Evolutionary conservation across 768 basidiomycete genomes (phyloP), one percentile per base, ranked within the genome.

Genomic region (Suillus spraguei): DNA sequence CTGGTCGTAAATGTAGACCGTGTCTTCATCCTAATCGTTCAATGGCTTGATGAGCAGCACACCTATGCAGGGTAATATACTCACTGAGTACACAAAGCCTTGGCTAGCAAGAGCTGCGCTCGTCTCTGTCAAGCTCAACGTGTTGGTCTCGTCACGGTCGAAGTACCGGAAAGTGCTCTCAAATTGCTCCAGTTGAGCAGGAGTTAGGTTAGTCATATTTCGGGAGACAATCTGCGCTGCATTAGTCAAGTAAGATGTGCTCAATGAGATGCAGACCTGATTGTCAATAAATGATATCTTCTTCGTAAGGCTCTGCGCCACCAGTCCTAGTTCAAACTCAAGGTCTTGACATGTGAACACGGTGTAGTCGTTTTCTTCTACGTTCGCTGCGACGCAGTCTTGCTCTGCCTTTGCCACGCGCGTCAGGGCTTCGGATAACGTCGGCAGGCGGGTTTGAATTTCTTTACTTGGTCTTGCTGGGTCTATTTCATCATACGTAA

Each of bases 81-180:
- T 60, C 63, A 91, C 91, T 16, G 92, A 90, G 72, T 97, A 99
- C 22, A 95, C 90, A 61, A 99, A 92, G 1, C 97, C 96, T 44
- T 99, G 81, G 76, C 93, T 95, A 2, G 96, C 95, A 17, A 99
- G 82, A 1, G 97, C 97, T 13, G 94, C 93, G n/a, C 90, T 85
- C 85, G 97, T 91, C 76, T 98, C 95, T 7, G 92, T 83, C 63
- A 89, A 72, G 64, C 84, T 87, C 44, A 99, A 84, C 0, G 94
- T 95, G 72, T 98, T 97, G 44, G 90, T 88, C 69, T 93, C 91
- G 68, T 98, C 95, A 65, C 87, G 87, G 76, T 98, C 97, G 70
- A 99, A 99, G 78, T 98, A 96, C 59, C 96, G 87, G 87, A 99
- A 99, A 1, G 95, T 97, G 72, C 90, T 87, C 76, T 99, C 97